These are phyloP conservation scores for Hericium erinaceus DNA, from an alignment of 768 basidiomycete species.

Conservation along the genomic window DNA sequence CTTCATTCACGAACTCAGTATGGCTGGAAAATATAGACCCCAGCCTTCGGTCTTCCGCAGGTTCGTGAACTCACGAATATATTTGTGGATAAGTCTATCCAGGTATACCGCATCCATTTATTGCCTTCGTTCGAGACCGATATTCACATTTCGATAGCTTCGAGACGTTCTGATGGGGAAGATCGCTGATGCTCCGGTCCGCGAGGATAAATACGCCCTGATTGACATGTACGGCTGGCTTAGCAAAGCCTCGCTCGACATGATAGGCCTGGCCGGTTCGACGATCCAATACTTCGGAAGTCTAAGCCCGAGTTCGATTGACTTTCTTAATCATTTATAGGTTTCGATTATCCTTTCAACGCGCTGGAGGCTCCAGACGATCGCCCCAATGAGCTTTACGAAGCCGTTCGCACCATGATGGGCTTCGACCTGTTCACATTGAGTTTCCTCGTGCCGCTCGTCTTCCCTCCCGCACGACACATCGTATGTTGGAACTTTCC, in stretches of 20 bases:
- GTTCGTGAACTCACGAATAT: neutral
- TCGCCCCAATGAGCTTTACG: neutral
- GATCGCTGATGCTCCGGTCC: neutral
- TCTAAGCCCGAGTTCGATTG: neutral
- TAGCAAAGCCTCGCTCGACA: neutral
- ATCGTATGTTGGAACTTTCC: neutral
- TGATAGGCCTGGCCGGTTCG: conserved; percentile 2
- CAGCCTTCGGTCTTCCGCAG: conserved; percentile 1
- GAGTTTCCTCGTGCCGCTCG: neutral
- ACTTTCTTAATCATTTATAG: neutral
- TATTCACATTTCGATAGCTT: neutral
- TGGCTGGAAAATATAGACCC: neutral
- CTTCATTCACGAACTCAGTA: neutral
- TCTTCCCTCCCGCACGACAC: neutral
- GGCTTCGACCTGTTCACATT: neutral
- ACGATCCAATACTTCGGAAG: neutral
- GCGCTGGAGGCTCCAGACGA: neutral
- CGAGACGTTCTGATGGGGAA: neutral
- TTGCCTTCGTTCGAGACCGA: neutral
- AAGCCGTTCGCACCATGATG: conserved; percentile 1
- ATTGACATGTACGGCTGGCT: conserved; percentile 1
- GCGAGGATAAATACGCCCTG: neutral
- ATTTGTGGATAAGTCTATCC: neutral
- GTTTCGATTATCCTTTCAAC: neutral
- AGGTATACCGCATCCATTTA: neutral